phyloP scores from a whole-genome alignment of 2,329 filamentous ascomycete genomes.

The Venturiaceae sp. region DNA sequence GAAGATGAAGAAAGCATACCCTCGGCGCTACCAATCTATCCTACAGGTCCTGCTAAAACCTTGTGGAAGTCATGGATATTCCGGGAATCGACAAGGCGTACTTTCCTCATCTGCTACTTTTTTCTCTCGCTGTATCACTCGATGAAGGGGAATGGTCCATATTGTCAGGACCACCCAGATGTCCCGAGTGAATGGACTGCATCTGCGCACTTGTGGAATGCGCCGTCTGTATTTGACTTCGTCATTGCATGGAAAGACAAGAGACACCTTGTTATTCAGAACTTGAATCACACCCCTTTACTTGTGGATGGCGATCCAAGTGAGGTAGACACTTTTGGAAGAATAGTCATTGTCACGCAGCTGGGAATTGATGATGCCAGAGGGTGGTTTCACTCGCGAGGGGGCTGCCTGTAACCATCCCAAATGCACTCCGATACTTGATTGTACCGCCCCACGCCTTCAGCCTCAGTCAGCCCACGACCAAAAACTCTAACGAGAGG shows the following conservation, averaged over 20 bases:
- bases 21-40: slow-evolving; percentile 25
- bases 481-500: too few species aligned
- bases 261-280: slow-evolving; percentile 18
- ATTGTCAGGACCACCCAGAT: slow-evolving; percentile 12
- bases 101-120: slow-evolving; percentile 39
- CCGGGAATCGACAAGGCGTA: slow-evolving; percentile 44
- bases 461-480: too few species aligned
- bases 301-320: slow-evolving; percentile 15
- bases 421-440: background rate
- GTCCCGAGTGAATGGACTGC: slow-evolving; percentile 14
- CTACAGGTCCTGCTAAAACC: slow-evolving; percentile 22
- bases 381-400: slow-evolving; percentile 19
- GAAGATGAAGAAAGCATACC: slow-evolving; percentile 12
- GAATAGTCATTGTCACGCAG: slow-evolving; percentile 18
- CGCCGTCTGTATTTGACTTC: slow-evolving; percentile 20
- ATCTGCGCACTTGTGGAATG: slow-evolving; percentile 21
- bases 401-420: slow-evolving; percentile 10
- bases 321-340: slow-evolving; percentile 20
- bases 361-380: slow-evolving; percentile 20
- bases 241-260: slow-evolving; percentile 21
- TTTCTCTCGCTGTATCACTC: slow-evolving; percentile 23
- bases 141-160: slow-evolving; percentile 11
- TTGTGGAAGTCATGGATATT: slow-evolving; percentile 45
- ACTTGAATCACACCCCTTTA: slow-evolving; percentile 19
- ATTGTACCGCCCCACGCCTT: too few species aligned